phyloP scores from a whole-genome alignment of 2,329 filamentous ascomycete genomes.

The Trichothecium roseum region DNA sequence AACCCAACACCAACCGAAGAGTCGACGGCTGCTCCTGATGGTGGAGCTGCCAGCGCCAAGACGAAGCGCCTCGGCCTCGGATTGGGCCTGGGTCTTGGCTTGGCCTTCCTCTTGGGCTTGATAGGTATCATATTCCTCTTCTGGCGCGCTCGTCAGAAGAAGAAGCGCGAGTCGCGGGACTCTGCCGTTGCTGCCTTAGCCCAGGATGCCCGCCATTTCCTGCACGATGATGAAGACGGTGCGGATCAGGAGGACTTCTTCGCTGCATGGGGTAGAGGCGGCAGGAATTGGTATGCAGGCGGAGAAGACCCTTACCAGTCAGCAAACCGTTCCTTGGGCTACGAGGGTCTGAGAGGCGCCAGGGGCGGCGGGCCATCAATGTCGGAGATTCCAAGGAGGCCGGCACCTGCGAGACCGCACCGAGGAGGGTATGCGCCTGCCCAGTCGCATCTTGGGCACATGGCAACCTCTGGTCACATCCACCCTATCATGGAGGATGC shows the following conservation, averaged over 20 bases:
- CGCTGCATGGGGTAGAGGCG: slow-evolving; percentile 15
- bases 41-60: slow-evolving; percentile 9
- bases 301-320: slow-evolving; percentile 31
- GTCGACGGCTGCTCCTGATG: slow-evolving; percentile 11
- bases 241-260: slow-evolving; percentile 30
- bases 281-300: slow-evolving; percentile 31
- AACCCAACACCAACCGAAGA: slow-evolving; percentile 24
- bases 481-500: slow-evolving; percentile 51
- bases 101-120: slow-evolving; percentile 36
- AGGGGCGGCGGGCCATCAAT: slow-evolving; percentile 8
- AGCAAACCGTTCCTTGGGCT: slow-evolving; percentile 33
- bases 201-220: slow-evolving; percentile 37
- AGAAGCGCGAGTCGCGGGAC: slow-evolving; percentile 28
- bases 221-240: slow-evolving; percentile 32
- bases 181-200: slow-evolving; percentile 36
- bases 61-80: slow-evolving; percentile 42
- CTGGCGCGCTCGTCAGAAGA: slow-evolving; percentile 32
- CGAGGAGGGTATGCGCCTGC: slow-evolving; percentile 22
- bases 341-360: slow-evolving; percentile 35
- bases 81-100: slow-evolving; percentile 54
- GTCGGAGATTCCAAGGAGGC: slow-evolving; percentile 17
- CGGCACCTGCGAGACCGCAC: slow-evolving; percentile 13
- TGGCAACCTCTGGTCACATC: slow-evolving; percentile 30
- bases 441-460: slow-evolving; percentile 14
- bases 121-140: slow-evolving; percentile 38